A percentile compares a stretch with the other conserved stretches of the same genome.
These are phyloP conservation scores for Rhizopus sp. DNA, from an alignment of 371 early-diverging fungal species.

Conservation along the genomic window DNA sequence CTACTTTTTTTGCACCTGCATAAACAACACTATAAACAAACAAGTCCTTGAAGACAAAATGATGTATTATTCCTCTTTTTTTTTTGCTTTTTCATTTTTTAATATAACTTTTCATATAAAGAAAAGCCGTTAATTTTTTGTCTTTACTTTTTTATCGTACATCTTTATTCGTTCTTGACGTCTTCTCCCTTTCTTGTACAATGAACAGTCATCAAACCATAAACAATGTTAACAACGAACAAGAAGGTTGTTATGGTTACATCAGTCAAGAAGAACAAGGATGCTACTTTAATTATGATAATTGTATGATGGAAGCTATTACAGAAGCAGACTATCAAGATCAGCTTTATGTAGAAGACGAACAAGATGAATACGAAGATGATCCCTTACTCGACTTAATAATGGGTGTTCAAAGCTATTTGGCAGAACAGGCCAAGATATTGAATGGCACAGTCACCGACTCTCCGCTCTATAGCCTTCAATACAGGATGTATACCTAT, in stretches of 20 bases:
- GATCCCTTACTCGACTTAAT: slow-evolving; percentile 29
- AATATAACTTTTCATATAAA: background rate
- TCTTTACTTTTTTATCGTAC: no score
- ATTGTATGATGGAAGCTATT: slow-evolving; percentile 12
- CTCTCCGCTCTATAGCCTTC: slow-evolving; percentile 43
- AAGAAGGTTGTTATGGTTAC: background rate
- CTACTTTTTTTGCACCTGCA: slow-evolving; percentile 6
- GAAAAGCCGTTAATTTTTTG: background rate
- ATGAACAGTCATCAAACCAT: background rate
- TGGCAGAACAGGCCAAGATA: slow-evolving; percentile 19
- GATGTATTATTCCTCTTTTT: background rate
- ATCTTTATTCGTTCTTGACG: no score
- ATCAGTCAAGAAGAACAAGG: slow-evolving; percentile 9
- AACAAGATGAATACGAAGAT: slow-evolving; percentile 12
- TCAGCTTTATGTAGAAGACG: slow-evolving; percentile 19
- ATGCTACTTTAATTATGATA: slow-evolving; percentile 15
- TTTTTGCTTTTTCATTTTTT: background rate
- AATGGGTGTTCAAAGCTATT: slow-evolving; percentile 33
- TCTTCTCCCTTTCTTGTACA: background rate
- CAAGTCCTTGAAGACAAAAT: background rate
- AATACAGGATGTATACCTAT: slow-evolving; percentile 49
- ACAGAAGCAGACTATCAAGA: slow-evolving; percentile 24
- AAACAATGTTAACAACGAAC: background rate
- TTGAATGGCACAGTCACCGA: slow-evolving; percentile 8
- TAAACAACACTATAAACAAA: background rate